Evolutionary conservation across 306 rosid species (phyloP).

Genomic region (Hippophae rhamnoides): DNA sequence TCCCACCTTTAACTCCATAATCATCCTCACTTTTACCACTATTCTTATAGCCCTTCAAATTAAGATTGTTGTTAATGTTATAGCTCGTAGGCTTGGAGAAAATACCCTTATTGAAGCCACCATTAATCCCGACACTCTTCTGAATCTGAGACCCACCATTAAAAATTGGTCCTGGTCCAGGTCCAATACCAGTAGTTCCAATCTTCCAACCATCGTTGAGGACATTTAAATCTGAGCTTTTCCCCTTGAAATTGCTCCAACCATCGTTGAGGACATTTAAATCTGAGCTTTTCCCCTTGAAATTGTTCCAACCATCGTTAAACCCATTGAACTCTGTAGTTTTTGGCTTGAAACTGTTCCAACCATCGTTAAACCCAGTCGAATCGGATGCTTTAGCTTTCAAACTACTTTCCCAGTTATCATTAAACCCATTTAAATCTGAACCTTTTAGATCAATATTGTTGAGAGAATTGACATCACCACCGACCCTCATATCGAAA

Average conservation of each 20-base stretch:
- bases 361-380: slow-evolving; percentile 21
- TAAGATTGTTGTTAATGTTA: slow-evolving; percentile 22
- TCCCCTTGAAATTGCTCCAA: slow-evolving; percentile 25
- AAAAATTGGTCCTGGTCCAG: slow-evolving; percentile 13
- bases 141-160: slow-evolving; percentile 31
- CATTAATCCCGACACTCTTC: slow-evolving; percentile 30
- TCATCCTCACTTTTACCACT: slow-evolving; percentile 36
- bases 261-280: slow-evolving; percentile 21
- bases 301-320: slow-evolving; percentile 11
- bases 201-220: slow-evolving; percentile 40
- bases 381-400: slow-evolving; percentile 22
- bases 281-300: slow-evolving; percentile 8
- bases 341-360: slow-evolving; percentile 24
- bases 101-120: slow-evolving; percentile 67
- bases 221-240: not conserved
- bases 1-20: slow-evolving; percentile 27
- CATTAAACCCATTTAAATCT: slow-evolving; percentile 33
- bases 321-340: not conserved
- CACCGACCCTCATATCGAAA: slow-evolving; percentile 82
- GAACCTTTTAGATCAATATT: slow-evolving; percentile 23
- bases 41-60: slow-evolving; percentile 39
- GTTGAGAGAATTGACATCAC: slow-evolving; percentile 34
- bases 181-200: slow-evolving; percentile 7
- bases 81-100: slow-evolving; percentile 45
- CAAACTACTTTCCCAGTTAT: slow-evolving; percentile 4